phyloP scores from a whole-genome alignment of 2,329 filamentous ascomycete species.

The Knufia fluminis region DNA sequence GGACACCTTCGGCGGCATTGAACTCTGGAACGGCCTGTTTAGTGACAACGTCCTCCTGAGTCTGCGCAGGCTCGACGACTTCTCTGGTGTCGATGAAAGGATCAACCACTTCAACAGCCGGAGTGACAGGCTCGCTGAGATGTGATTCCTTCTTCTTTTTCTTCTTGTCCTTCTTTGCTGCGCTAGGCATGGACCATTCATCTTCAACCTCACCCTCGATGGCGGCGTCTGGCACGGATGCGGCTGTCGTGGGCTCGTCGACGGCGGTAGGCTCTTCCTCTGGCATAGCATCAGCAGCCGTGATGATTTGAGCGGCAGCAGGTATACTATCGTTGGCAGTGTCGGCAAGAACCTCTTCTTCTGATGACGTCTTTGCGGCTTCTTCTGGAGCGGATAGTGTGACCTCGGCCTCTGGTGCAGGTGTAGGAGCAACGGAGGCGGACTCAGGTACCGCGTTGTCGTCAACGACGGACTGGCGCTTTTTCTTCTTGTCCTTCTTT shows the following conservation, averaged over 20 bases:
- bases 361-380: neutral
- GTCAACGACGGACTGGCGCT: neutral
- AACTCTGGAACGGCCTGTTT: neutral
- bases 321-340: neutral
- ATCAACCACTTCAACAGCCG: neutral
- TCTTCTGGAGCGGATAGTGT: neutral
- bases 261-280: neutral
- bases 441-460: neutral
- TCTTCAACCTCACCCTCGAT: neutral
- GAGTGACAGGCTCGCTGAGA: neutral
- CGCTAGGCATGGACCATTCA: neutral
- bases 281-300: neutral
- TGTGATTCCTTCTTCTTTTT: slow-evolving; percentile 9
- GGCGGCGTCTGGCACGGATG: too few species aligned
- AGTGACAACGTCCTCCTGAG: neutral
- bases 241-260: neutral
- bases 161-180: slow-evolving; percentile 8
- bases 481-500: slow-evolving; percentile 23
- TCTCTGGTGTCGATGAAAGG: neutral
- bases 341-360: neutral
- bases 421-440: neutral
- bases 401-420: neutral
- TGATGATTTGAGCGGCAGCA: too few species aligned
- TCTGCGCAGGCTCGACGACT: neutral
- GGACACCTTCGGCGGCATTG: too few species aligned